These are phyloP conservation scores for Mariannaea sp. DNA, from an alignment of 2,329 filamentous ascomycete genomes.

Conservation along the genomic window DNA sequence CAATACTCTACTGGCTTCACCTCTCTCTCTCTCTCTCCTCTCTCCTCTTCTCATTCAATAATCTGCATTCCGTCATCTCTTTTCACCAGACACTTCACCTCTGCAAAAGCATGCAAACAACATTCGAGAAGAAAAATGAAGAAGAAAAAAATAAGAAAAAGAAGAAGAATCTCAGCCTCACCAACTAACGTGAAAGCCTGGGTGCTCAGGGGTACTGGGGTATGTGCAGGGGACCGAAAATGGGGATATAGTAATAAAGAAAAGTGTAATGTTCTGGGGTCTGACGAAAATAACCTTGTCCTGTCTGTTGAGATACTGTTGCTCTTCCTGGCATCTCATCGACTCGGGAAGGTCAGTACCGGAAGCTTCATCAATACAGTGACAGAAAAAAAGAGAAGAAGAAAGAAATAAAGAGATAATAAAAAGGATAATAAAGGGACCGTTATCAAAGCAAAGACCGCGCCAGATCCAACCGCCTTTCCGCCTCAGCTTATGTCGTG, in stretches of 20 bases:
- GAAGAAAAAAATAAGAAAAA: too few relatives aligned
- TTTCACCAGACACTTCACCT: conserved; percentile 10
- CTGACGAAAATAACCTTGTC: conserved; percentile 7
- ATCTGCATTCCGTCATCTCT: background rate
- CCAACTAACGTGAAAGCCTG: conserved; percentile 19
- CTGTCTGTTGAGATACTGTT: conserved; percentile 8
- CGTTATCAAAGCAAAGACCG: conserved; percentile 32
- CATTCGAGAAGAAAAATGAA: conserved; percentile 18
- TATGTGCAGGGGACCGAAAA: conserved; percentile 32
- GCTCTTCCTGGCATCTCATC: conserved; percentile 3
- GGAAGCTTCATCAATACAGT: conserved; percentile 22
- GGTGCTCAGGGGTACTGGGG: conserved; percentile 21
- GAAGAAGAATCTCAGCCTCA: conserved; percentile 16
- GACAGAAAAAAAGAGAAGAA: conserved; percentile 20
- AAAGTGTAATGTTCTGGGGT: conserved; percentile 14
- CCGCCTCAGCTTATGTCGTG: conserved; percentile 31
- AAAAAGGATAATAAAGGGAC: conserved; percentile 21
- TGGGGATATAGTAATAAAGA: conserved; percentile 19
- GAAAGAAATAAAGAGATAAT: conserved; percentile 25
- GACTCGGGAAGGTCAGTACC: conserved; percentile 16
- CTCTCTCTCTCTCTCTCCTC: too few relatives aligned
- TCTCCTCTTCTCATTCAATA: conserved; percentile 5
- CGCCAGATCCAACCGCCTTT: conserved; percentile 37
- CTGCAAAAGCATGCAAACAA: too few relatives aligned
- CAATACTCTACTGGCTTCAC: conserved; percentile 23